Conservation (phyloP, 2,329 filamentous ascomycete genomes). For the Xylaria sp. region DNA sequence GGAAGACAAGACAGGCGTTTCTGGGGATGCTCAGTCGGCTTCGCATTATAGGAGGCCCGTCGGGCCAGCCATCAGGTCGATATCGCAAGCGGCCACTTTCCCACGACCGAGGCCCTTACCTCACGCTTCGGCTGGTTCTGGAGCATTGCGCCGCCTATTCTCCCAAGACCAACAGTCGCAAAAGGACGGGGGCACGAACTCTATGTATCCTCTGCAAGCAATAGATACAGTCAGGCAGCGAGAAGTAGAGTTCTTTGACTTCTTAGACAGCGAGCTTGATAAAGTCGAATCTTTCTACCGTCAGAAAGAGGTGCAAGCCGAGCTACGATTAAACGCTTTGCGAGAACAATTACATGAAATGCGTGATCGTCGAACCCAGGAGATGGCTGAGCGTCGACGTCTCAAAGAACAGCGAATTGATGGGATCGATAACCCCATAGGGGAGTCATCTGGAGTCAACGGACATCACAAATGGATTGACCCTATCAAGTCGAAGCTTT, state of each 20-base stretch:
- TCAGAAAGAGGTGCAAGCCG: constrained; percentile 85
- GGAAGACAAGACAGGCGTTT: constrained; percentile 28
- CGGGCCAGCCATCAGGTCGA: constrained; percentile 21
- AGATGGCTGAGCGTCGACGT: constrained; percentile 59
- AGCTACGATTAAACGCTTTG: constrained; percentile 70
- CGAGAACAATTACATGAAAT: constrained; percentile 91
- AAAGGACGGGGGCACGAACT: constrained; percentile 43
- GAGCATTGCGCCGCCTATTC: constrained; percentile 49
- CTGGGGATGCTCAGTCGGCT: constrained; percentile 33
- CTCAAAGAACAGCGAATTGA: constrained; percentile 43
- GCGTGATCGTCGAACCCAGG: constrained; percentile 79
- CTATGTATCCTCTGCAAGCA: constrained; percentile 51
- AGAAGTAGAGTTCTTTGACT: constrained; percentile 85
- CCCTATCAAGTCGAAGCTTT: constrained; percentile 60
- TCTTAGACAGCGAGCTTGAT: constrained; percentile 81
- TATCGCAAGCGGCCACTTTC: constrained; percentile 23
- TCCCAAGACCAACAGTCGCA: constrained; percentile 46
- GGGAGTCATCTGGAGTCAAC: constrained; percentile 31
- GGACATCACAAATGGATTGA: constrained; percentile 52
- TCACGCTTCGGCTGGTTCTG: constrained; percentile 35
- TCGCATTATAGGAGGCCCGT: constrained; percentile 48
- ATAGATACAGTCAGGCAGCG: constrained; percentile 65
- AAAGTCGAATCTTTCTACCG: constrained; percentile 94
- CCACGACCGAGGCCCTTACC: constrained; percentile 29
- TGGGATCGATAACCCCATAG: constrained; percentile 31